Evolutionary conservation across 768 basidiomycete species (phyloP), one percentile per base, ranked within the genome.

Genomic region (Termitomyces sp.): DNA sequence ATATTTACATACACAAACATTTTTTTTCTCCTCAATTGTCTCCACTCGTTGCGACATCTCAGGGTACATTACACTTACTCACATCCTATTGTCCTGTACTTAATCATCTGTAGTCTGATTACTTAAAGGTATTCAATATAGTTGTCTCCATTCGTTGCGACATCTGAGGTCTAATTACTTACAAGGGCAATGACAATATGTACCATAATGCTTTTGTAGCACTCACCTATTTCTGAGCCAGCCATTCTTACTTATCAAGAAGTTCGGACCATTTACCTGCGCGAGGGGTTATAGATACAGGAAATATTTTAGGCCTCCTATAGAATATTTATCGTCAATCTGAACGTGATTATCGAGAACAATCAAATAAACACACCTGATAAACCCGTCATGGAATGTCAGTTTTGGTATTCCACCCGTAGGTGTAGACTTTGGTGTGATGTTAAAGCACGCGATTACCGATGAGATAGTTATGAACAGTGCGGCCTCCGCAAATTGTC

Each of bases 401-500:
- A 59, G 30, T n/a, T 49, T 55, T 1, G 53, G 53, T 49, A 34
- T 8, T 44, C 49, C 46, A 49, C 37, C 46, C 1, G 37, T 48
- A 0, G 46, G 15, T 27, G 53, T 42, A 49, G 39, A 46, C 37
- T 54, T 55, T 16, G 47, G 46, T 27, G n/a, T 33, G 30, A 59
- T 22, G 31, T 54, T 42, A n/a, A 59, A 59, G 41, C 58, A 59
- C 6, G 66, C 66, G 4, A 65, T 48, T 15, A 67, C 60, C 0
- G 63, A 65, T 2, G 58, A 59, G 33, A 69, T 54, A 6, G 64
- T 59, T 24, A 69, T 56, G 62, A 67, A 69, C 1, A 64, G 54
- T 11, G 65, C 64, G 33, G 67, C 65, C 49, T 67, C 64, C 2
- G 65, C 66, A 15, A 69, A 66, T 39, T 69, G 58, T 31, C 56